phyloP scores from a whole-genome alignment of 2,329 filamentous ascomycete species.

The Fusarium sp. region DNA sequence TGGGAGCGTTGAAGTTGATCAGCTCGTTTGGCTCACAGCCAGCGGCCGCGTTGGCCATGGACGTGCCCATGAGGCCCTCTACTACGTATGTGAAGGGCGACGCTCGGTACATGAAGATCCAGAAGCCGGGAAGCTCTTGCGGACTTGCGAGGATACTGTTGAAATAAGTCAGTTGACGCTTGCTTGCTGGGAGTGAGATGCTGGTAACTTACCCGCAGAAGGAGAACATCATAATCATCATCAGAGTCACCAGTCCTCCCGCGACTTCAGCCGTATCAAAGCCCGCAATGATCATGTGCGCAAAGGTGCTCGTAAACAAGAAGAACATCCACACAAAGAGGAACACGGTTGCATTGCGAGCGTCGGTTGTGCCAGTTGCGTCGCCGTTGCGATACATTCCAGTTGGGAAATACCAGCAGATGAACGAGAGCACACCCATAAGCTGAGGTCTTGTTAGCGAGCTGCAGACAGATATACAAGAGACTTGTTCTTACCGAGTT shows the following conservation, averaged over 20 bases:
- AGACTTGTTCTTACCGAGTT: slow-evolving; percentile 62
- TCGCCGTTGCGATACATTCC: slow-evolving; percentile 69
- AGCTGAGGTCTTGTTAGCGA: slow-evolving; percentile 38
- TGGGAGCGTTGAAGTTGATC: slow-evolving; percentile 68
- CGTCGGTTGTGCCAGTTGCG: slow-evolving; percentile 56
- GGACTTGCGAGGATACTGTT: slow-evolving; percentile 70
- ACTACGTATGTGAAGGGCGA: slow-evolving; percentile 81
- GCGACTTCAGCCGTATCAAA: slow-evolving; percentile 71
- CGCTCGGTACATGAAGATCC: slow-evolving; percentile 80
- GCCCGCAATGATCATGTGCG: slow-evolving; percentile 71
- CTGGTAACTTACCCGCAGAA: slow-evolving; percentile 70
- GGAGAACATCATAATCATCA: slow-evolving; percentile 71
- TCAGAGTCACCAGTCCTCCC: slow-evolving; percentile 71
- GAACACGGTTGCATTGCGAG: slow-evolving; percentile 70
- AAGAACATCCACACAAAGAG: slow-evolving; percentile 72
- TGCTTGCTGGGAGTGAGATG: fast-evolving
- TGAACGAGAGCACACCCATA: slow-evolving; percentile 65
- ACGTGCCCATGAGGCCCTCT: slow-evolving; percentile 71
- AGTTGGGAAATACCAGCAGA: slow-evolving; percentile 76
- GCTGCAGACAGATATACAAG: fast-evolving
- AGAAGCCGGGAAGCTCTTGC: slow-evolving; percentile 73
- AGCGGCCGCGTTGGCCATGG: slow-evolving; percentile 69
- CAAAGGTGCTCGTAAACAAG: slow-evolving; percentile 73
- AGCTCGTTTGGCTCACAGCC: slow-evolving; percentile 73
- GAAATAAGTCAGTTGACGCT: slow-evolving; percentile 5